Evolutionary conservation across 202 grass and related monocot species (phyloP), one percentile per base, ranked within the genome.

Genomic region (Panicum virgatum): DNA sequence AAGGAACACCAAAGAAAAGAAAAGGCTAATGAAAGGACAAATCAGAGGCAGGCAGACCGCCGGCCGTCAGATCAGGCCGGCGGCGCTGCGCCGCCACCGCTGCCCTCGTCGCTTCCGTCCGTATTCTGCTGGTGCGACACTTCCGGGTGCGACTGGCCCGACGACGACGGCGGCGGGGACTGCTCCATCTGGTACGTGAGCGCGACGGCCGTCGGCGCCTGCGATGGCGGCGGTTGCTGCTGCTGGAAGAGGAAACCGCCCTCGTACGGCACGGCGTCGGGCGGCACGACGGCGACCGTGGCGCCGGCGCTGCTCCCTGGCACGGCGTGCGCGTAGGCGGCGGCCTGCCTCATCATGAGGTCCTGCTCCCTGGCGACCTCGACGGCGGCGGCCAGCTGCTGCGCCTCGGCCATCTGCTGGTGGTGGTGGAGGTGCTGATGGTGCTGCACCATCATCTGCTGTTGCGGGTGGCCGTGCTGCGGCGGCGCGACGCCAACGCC

Each of bases 91-190:
- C 80, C 80, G 67, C 86, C 85, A n/a, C 82, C 81, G 75, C 85
- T 86, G 15, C 84, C 89, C 79, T 94, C 94, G 66, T 93, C 91
- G 62, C 84, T 97, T 22, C 82, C 84, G 26, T 87, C 89, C 22
- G 71, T 86, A 20, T 92, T 80, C 40, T 83, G 90, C 71, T 66
- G 79, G 47, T 81, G 84, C 18, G 83, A 66, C 52, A 76, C 66
- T 20, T 86, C 83, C 26, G 56, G 73, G 42, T 88, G 89, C 29
- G 90, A 89, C 36, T 92, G 77, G 0, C 79, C 82, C 45, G 87
- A 91, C 40, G 79, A 87, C 43, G 84, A 83, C 2, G 80, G 87
- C 32, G 78, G 82, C 59, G 75, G 87, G 30, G 85, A 85, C 30
- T 58, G 73, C 66, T 86, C 81, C 78, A 84, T 82, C 72, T 72